Base-by-base conservation (phyloP, 116 monocot species). In the Phalaenopsis hybrid region DNA sequence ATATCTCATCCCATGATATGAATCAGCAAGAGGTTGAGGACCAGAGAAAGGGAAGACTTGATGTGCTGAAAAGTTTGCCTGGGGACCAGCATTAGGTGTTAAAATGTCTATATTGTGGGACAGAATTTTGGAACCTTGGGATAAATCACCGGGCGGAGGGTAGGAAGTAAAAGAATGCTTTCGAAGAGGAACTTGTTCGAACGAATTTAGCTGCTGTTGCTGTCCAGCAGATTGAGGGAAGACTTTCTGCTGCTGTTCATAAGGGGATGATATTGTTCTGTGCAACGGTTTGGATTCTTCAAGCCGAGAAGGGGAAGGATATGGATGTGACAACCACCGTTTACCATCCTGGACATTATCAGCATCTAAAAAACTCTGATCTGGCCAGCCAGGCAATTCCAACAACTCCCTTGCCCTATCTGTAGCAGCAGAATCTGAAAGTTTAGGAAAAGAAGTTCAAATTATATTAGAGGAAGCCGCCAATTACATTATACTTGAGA, bases 241-340 rank as follows among this genome's bases (percentile, higher is more conserved):
- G 4, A 17, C 55, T 55, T 55, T 55, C 55, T 55, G 55, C 55
- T 55, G 55, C 3, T 84, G 81, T 43, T 89, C 79, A 21, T 85
- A 76, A 74, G 86, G 86, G 44, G 55, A 84, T 48, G 89, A 89
- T 7, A 86, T 83, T 12, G 89, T 78, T 80, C 89, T 84, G 50
- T 82, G 78, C 80, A 89, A 52, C 20, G 82, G 82, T 82, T 75
- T 82, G 1, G 82, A 85, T 20, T 84, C 86, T 51, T 61, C 52
- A 49, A 79, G 50, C 34, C 55, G 80, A 61, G 41, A 73, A 23
- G 86, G 57, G 58, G 76, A 67, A 31, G 83, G 74, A 55, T 85
- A 57, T 58, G 82, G 86, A 12, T 89, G 79, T n/a, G 89, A 89
- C 81, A 77, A 81, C 89, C 86, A 86, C 17, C 80, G 74, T 46